Evolutionary conservation across 495 filamentous ascomycete genomes (phyloP).

Genomic region (Cercophora sp.): DNA sequence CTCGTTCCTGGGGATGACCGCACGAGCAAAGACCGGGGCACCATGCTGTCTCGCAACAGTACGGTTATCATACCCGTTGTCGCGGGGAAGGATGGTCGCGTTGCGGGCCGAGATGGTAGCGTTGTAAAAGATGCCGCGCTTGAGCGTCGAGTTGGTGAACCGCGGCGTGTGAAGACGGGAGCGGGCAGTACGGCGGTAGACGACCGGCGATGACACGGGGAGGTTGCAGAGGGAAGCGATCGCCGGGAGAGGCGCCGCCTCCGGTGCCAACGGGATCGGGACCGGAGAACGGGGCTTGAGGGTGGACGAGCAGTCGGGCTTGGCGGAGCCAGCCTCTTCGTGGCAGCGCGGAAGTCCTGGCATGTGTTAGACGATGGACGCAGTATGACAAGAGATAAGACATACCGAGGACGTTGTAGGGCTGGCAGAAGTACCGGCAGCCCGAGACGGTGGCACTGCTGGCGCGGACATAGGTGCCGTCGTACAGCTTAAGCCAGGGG

Average conservation of each 20-base stretch:
- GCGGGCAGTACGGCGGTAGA: background rate
- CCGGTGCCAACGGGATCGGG: background rate
- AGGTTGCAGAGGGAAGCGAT: background rate
- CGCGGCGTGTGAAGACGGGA: too few species aligned
- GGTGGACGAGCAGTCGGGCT: background rate
- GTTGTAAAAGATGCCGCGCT: background rate
- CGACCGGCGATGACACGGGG: background rate
- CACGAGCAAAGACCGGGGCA: background rate
- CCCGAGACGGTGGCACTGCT: background rate
- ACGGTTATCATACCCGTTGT: too few species aligned
- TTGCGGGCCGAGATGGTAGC: background rate
- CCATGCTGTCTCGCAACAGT: background rate
- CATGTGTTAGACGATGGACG: background rate
- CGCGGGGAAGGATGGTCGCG: too few species aligned
- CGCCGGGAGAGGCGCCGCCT: background rate
- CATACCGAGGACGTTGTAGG: background rate
- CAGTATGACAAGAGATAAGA: background rate
- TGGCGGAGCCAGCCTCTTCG: background rate
- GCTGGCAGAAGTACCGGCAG: constrained; percentile 8
- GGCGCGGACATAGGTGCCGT: constrained; percentile 9
- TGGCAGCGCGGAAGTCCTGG: constrained; percentile 6
- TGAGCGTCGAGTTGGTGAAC: background rate
- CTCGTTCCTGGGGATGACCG: background rate
- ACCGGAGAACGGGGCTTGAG: background rate
- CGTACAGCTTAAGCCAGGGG: constrained; percentile 11